phyloP scores from a whole-genome alignment of 2,329 filamentous ascomycete species.

The Arachnopeziza araneosa region DNA sequence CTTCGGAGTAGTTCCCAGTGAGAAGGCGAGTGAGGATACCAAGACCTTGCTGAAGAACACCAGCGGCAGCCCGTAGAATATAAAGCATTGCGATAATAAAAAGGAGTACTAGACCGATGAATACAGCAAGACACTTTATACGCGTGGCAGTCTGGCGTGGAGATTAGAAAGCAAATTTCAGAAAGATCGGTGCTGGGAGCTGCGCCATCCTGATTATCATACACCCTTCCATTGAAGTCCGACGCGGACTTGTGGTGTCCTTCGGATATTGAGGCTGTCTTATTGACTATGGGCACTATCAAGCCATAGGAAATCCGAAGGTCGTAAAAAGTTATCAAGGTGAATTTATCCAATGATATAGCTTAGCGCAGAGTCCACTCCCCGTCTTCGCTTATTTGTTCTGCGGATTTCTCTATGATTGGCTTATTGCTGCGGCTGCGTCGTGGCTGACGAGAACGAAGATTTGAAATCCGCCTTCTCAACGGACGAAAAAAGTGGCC shows the following conservation, averaged over 20 bases:
- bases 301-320: background rate
- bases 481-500: too few relatives aligned
- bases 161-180: too few relatives aligned
- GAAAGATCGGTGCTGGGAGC: too few relatives aligned
- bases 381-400: background rate
- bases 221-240: too few relatives aligned
- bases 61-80: slow-evolving; percentile 1
- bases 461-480: too few relatives aligned
- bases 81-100: slow-evolving; percentile 5
- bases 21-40: background rate
- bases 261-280: too few relatives aligned
- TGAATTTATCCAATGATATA: background rate
- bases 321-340: background rate
- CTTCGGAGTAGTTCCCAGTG: slow-evolving; percentile 1
- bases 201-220: too few relatives aligned
- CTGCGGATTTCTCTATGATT: background rate
- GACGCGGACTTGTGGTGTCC: too few relatives aligned
- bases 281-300: background rate
- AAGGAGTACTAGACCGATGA: background rate
- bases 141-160: too few relatives aligned
- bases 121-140: background rate
- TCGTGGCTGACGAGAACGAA: background rate
- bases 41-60: background rate
- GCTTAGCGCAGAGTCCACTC: background rate
- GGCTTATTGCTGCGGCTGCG: background rate